Evolutionary conservation across 371 early-diverging fungal genomes (phyloP).

Genomic region (Mucor racemosus): DNA sequence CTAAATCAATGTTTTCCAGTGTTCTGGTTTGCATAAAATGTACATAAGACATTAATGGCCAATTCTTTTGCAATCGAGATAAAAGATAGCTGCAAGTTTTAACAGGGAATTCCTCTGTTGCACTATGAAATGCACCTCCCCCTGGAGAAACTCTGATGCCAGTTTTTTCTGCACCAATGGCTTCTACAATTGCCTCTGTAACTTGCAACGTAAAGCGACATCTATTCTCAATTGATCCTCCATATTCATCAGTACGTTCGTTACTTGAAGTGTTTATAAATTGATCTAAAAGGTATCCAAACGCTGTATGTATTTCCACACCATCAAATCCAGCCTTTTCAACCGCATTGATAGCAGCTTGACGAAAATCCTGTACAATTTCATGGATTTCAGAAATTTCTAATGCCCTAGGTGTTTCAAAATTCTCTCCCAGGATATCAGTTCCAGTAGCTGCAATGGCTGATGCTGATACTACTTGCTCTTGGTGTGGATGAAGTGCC

Average conservation of each 20-base stretch:
- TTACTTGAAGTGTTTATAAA: constrained; percentile 64
- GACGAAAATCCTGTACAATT: constrained; percentile 62
- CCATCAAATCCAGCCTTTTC: constrained; percentile 66
- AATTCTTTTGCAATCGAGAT: constrained; percentile 25
- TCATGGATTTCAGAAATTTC: constrained; percentile 64
- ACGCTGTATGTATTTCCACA: constrained; percentile 73
- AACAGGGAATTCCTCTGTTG: constrained; percentile 33
- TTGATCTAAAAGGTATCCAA: constrained; percentile 69
- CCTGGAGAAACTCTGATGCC: constrained; percentile 36
- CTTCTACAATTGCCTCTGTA: constrained; percentile 51
- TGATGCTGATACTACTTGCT: constrained; percentile 17
- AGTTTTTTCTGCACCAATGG: constrained; percentile 31
- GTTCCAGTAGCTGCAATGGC: constrained; percentile 13
- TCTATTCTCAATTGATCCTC: constrained; percentile 77
- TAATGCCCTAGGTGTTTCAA: constrained; percentile 52
- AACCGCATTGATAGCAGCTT: constrained; percentile 47
- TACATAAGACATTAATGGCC: constrained; percentile 35
- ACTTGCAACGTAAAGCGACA: constrained; percentile 67
- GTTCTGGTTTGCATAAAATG: constrained; percentile 40
- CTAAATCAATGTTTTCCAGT: background rate
- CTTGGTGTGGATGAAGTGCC: constrained; percentile 9
- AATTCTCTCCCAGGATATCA: background rate
- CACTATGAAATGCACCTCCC: constrained; percentile 25
- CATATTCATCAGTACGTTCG: constrained; percentile 59
- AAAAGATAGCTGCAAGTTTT: constrained; percentile 36